Evolutionary conservation across 2,329 filamentous ascomycete genomes (phyloP).

Genomic region (Xylariaceae sp.): DNA sequence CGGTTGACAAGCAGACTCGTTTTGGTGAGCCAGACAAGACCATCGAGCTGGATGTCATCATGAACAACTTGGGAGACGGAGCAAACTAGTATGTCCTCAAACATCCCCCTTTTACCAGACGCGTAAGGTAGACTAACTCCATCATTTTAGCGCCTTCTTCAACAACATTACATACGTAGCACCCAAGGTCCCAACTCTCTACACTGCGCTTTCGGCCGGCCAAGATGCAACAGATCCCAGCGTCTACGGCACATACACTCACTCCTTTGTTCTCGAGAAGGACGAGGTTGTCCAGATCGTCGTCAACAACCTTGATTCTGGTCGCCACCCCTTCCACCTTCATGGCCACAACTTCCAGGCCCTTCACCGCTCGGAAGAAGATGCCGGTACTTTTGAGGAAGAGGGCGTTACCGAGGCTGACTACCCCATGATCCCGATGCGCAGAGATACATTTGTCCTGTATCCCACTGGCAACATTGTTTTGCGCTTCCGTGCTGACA

Average conservation of each 20-base stretch:
- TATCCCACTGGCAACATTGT: constrained; percentile 63
- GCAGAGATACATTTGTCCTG: constrained; percentile 63
- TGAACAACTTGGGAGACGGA: constrained; percentile 64
- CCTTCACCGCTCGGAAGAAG: constrained; percentile 54
- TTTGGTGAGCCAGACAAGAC: constrained; percentile 57
- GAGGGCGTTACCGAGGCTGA: constrained; percentile 40
- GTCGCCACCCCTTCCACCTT: constrained; percentile 71
- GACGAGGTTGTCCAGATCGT: constrained; percentile 66
- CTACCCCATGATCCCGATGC: constrained; percentile 54
- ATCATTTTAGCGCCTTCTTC: constrained; percentile 48
- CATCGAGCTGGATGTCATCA: constrained; percentile 58
- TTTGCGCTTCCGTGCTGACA: constrained; percentile 61
- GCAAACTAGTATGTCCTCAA: constrained; percentile 52
- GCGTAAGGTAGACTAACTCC: background rate
- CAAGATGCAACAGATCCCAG: constrained; percentile 52
- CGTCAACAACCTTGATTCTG: constrained; percentile 68
- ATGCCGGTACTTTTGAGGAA: constrained; percentile 51
- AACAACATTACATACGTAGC: constrained; percentile 71
- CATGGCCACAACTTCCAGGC: constrained; percentile 74
- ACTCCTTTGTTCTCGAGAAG: constrained; percentile 62
- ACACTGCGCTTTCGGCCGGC: constrained; percentile 63
- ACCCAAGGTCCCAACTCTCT: constrained; percentile 75
- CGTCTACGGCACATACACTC: constrained; percentile 62
- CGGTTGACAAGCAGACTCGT: constrained; percentile 59
- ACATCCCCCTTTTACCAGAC: background rate